Evolutionary conservation across 2,329 filamentous ascomycete species (phyloP), one percentile per base, ranked within the genome.

Genomic region (Fusarium guadeloupense): DNA sequence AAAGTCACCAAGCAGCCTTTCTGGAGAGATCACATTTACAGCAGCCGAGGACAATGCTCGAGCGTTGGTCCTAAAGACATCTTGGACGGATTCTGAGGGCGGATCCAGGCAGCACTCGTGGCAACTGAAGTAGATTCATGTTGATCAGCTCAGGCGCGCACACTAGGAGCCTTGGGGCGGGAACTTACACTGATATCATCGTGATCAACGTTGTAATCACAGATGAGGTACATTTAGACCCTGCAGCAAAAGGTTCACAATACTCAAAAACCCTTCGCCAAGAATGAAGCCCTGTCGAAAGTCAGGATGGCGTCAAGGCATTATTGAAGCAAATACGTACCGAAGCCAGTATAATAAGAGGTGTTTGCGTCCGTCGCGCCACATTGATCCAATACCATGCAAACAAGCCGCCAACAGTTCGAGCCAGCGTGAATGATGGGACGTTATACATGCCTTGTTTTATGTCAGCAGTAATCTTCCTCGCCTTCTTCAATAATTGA

Each of bases 401-500:
- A 23, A 84, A 67, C 8, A 86, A 41, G 0, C 95, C 95, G 4
- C 95, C 95, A 9, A 92, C 86, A 0, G 92, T 91, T 59, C 95
- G 82, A 1, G 95, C 93, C 31, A 99, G 80, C 0, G 95, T 99
- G 72, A 99, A 99, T 0, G 92, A 96, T 0, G 95, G 95, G 1
- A 94, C 92, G 69, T 98, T 99, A 77, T 98, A 99, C 87, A 99
- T 99, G 42, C 95, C 90, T 89, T 51, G 26, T 41, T 40, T 23
- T 35, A 34, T 40, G 41, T 70, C 49, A 69, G 54, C 44, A 33
- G 33, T 30, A 45, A 21, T 31, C 19, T 37, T 9, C 10, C n/a
- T 16, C 14, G 6, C 23, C 10, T 9, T 40, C 21, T 28, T 14
- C 21, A 9, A 20, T 23, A 23, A 20, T 41, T 28, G 14, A n/a